Percentiles rank a stretch among this genome's conserved stretches.
Conservation (phyloP, 2,329 filamentous ascomycete genomes). For the Ophiosphaerella narmari region DNA sequence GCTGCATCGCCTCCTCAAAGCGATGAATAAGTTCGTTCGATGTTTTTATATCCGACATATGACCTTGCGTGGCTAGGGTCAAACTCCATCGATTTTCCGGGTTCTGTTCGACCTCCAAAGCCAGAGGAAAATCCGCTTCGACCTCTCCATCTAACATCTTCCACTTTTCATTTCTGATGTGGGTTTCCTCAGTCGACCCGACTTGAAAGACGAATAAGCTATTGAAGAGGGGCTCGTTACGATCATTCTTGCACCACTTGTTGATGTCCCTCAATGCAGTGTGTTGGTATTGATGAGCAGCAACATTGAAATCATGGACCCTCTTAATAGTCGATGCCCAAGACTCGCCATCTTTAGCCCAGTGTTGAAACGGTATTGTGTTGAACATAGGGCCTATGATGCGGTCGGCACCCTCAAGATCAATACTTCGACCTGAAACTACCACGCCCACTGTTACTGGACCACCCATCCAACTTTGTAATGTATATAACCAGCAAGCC, state of each 20-base stretch:
- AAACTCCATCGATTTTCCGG: conserved; percentile 56
- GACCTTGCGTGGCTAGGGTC: conserved; percentile 63
- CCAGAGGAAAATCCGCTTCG: conserved; percentile 72
- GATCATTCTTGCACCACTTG: conserved; percentile 71
- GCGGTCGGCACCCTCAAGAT: conserved; percentile 66
- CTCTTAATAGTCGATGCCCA: conserved; percentile 65
- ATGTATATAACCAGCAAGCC: conserved; percentile 70
- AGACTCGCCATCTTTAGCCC: conserved; percentile 50
- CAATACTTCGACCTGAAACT: conserved; percentile 75
- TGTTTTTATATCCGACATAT: conserved; percentile 43
- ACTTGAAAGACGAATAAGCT: conserved; percentile 81
- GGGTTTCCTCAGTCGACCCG: conserved; percentile 22
- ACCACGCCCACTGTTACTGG: conserved; percentile 71
- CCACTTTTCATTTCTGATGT: conserved; percentile 57
- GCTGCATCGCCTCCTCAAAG: conserved; percentile 49
- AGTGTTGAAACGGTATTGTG: conserved; percentile 73
- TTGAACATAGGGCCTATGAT: conserved; percentile 88
- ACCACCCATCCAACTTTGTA: conserved; percentile 58
- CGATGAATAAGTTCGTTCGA: conserved; percentile 49
- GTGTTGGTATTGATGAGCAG: conserved; percentile 73
- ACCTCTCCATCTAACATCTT: conserved; percentile 46
- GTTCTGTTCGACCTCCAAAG: conserved; percentile 71
- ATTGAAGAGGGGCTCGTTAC: conserved; percentile 66
- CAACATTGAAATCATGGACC: conserved; percentile 73
- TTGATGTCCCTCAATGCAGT: conserved; percentile 78